Conservation (phyloP, 441 rosid species). For the Isatis lusitanica region DNA sequence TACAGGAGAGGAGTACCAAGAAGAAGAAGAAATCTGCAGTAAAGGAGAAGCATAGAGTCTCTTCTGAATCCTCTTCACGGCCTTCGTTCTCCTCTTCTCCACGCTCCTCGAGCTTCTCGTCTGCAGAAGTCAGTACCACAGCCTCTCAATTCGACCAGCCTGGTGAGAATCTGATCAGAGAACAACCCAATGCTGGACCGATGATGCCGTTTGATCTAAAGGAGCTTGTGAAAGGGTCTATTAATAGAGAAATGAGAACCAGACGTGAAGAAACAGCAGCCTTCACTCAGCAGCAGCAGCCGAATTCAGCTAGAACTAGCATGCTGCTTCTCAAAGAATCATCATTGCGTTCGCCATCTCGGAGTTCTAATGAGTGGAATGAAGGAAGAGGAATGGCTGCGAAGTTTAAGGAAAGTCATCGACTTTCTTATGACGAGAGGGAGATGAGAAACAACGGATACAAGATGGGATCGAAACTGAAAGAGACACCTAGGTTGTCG, state of each 20-base stretch:
- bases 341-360: conserved; percentile 43
- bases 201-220: conserved; percentile 48
- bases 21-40: conserved; percentile 40
- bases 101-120: conserved; percentile 72
- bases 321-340: conserved; percentile 46
- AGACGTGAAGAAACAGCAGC: conserved; percentile 12
- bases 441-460: conserved; percentile 48
- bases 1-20: conserved; percentile 56
- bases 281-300: conserved; percentile 32
- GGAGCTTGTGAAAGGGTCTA: conserved; percentile 64
- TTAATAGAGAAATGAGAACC: conserved; percentile 57
- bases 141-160: conserved; percentile 52
- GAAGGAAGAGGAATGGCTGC: conserved; percentile 38
- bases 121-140: conserved; percentile 52
- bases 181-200: conserved; percentile 35
- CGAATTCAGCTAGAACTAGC: conserved; percentile 44
- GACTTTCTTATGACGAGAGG: conserved; percentile 85
- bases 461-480: conserved; percentile 57
- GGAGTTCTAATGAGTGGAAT: conserved; percentile 38
- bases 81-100: conserved; percentile 75
- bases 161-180: conserved; percentile 33
- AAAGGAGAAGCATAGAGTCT: conserved; percentile 61
- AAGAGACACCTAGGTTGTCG: conserved; percentile 90
- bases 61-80: conserved; percentile 74
- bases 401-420: conserved; percentile 51